Conservation (phyloP, 805 yeast species). For the Wickerhamiella azymoides region DNA sequence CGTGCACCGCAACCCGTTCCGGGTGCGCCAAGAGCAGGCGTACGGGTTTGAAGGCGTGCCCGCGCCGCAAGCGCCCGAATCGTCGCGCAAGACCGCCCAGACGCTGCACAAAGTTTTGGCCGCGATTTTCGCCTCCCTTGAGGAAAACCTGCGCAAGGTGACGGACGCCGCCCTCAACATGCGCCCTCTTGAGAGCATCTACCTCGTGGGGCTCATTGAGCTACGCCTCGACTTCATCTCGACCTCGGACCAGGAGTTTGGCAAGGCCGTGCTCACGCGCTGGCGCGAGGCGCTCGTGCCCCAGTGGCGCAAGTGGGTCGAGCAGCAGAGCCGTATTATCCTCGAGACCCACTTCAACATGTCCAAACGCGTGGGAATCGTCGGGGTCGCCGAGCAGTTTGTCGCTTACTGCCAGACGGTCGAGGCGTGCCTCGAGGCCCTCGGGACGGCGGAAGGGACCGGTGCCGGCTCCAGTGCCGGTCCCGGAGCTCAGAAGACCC, state of each 20-base stretch:
- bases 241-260: slow-evolving; percentile 51
- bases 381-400: slow-evolving; percentile 34
- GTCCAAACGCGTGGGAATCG: slow-evolving; percentile 30
- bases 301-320: slow-evolving; percentile 48
- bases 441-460: background rate
- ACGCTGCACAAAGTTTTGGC: slow-evolving; percentile 35
- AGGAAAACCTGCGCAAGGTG: slow-evolving; percentile 21
- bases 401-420: slow-evolving; percentile 26
- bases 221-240: slow-evolving; percentile 27
- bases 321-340: slow-evolving; percentile 36
- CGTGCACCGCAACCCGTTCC: slow-evolving; percentile 23
- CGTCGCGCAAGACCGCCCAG: slow-evolving; percentile 36
- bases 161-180: slow-evolving; percentile 28
- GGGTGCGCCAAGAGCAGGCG: slow-evolving; percentile 15
- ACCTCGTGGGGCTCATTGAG: slow-evolving; percentile 32
- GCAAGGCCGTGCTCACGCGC: slow-evolving; percentile 36
- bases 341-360: slow-evolving; percentile 28
- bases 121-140: slow-evolving; percentile 31
- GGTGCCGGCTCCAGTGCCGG: background rate
- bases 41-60: slow-evolving; percentile 20
- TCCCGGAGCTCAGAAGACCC: slow-evolving; percentile 8
- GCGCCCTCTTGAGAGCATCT: slow-evolving; percentile 31
- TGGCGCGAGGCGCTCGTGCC: slow-evolving; percentile 36
- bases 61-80: slow-evolving; percentile 28
- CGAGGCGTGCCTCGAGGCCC: slow-evolving; percentile 9